phyloP scores from a whole-genome alignment of 441 rosid genomes.

The Populus hybrid region DNA sequence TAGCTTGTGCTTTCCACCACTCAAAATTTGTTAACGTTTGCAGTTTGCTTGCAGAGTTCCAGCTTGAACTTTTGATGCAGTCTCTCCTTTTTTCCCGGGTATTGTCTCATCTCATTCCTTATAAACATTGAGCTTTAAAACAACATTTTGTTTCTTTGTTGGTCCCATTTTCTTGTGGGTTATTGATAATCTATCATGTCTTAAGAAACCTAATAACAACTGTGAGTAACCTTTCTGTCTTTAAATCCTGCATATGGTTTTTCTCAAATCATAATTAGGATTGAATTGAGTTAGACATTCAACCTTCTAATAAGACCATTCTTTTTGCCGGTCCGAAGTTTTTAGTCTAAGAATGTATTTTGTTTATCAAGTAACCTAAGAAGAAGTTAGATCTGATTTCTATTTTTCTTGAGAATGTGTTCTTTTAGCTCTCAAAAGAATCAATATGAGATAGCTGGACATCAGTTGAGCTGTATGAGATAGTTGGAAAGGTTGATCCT shows the following conservation, averaged over 20 bases:
- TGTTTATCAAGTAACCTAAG: conserved; percentile 4
- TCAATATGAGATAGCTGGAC: background rate
- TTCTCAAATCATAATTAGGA: background rate
- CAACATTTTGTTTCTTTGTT: conserved; percentile 18
- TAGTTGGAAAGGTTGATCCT: background rate
- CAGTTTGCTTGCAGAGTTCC: conserved; percentile 68
- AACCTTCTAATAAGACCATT: background rate
- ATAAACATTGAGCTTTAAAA: conserved; percentile 18
- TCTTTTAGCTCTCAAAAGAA: background rate
- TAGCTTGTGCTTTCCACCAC: conserved; percentile 4
- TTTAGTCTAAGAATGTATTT: background rate
- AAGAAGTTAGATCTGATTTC: background rate
- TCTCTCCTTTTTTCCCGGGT: conserved; percentile 95
- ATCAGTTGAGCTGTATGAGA: background rate
- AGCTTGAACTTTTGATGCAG: conserved; percentile 93
- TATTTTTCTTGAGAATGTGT: background rate
- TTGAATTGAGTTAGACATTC: background rate
- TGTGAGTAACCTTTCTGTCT: background rate
- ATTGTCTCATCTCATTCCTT: conserved; percentile 26
- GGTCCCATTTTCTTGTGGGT: conserved; percentile 10
- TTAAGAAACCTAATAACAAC: background rate
- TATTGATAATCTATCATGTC: background rate
- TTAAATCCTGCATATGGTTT: background rate
- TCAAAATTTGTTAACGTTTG: conserved; percentile 13
- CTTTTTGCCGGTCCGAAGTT: background rate